Evolutionary conservation across 73 alveolate genomes (phyloP).

Genomic region (Tetrahymena malaccensis): DNA sequence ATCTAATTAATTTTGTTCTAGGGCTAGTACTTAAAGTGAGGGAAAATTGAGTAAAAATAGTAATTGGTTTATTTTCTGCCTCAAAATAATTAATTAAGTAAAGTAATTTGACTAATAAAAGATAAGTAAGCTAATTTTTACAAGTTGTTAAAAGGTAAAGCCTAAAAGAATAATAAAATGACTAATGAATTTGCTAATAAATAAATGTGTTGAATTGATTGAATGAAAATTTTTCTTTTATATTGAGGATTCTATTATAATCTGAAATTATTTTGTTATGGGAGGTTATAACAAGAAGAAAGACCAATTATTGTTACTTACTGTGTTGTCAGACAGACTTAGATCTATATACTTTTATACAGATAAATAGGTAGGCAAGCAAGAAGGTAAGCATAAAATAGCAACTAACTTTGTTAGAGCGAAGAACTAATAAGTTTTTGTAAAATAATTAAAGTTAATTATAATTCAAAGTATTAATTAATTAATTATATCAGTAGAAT

Average conservation of each 20-base stretch:
- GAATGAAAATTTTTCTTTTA: neutral
- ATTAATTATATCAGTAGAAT: neutral
- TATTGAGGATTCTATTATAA: neutral
- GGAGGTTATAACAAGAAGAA: neutral
- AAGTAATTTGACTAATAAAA: neutral
- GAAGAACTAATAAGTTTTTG: neutral
- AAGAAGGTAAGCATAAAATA: neutral
- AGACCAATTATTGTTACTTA: neutral
- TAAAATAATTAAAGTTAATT: neutral
- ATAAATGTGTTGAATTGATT: neutral
- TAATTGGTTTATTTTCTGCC: neutral
- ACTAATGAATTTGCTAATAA: neutral
- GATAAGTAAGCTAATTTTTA: neutral
- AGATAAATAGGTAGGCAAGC: neutral
- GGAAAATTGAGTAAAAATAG: neutral
- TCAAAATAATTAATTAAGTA: too few relatives aligned
- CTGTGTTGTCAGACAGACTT: neutral
- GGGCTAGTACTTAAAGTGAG: neutral
- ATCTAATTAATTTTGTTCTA: too few relatives aligned
- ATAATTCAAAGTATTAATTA: neutral
- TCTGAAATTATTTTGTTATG: neutral
- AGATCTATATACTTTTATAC: neutral
- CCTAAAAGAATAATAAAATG: too few relatives aligned
- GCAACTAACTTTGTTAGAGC: neutral
- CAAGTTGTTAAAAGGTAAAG: neutral